phyloP scores from a whole-genome alignment of 768 basidiomycete genomes.

The Tephrocybe sp. region DNA sequence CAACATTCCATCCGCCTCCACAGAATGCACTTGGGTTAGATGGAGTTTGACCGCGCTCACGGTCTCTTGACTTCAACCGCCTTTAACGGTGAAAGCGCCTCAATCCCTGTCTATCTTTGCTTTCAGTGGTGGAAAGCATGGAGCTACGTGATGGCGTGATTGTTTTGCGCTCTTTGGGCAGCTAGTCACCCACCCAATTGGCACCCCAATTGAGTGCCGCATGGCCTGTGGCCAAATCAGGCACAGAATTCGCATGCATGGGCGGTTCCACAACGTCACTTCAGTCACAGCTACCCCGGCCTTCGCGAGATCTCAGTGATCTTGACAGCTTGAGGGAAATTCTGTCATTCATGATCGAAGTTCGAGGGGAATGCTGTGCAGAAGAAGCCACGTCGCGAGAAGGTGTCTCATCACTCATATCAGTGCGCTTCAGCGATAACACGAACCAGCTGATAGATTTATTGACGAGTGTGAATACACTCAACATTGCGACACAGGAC shows the following conservation, averaged over 20 bases:
- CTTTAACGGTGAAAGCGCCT: constrained; percentile 5
- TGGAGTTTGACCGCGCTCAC: constrained; percentile 11
- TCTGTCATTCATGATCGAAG: constrained; percentile 16
- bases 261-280: constrained; percentile 5
- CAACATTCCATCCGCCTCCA: constrained; percentile 14
- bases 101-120: not conserved
- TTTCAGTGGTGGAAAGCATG: constrained; percentile 5
- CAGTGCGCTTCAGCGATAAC: not conserved
- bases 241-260: constrained; percentile 15
- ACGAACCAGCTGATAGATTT: constrained; percentile 2
- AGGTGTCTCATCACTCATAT: not conserved
- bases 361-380: constrained; percentile 20
- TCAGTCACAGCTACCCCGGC: constrained; percentile 18
- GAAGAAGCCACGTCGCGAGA: constrained; percentile 9
- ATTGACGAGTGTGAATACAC: not conserved
- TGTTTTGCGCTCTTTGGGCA: constrained; percentile 15
- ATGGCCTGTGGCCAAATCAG: constrained; percentile 14
- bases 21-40: constrained; percentile 24
- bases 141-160: constrained; percentile 15
- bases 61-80: constrained; percentile 11
- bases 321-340: constrained; percentile 15
- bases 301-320: constrained; percentile 19
- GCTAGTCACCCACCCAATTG: not conserved
- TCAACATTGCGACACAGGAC: not conserved
- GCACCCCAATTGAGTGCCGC: constrained; percentile 1